A percentile compares a stretch with the other conserved stretches of the same genome.
phyloP scores from a whole-genome alignment of 1,139 yeast genomes.

The Blastobotrys serpentis region DNA sequence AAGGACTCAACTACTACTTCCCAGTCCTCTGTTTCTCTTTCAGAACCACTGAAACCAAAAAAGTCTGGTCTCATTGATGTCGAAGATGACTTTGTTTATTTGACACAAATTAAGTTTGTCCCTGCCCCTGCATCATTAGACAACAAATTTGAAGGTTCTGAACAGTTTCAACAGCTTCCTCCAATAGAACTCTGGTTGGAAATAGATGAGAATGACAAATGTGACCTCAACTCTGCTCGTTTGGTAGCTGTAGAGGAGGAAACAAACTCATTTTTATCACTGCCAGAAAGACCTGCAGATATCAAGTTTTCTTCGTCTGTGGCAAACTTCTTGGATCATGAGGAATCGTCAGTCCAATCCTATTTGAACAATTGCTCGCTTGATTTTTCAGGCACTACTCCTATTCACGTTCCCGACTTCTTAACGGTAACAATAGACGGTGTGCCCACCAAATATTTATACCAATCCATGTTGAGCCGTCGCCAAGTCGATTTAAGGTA shows the following conservation, averaged over 20 bases:
- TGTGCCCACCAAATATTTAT: slow-evolving; percentile 43
- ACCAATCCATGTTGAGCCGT: slow-evolving; percentile 45
- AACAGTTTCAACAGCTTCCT: slow-evolving; percentile 41
- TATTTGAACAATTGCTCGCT: slow-evolving; percentile 45
- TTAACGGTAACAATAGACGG: slow-evolving; percentile 44
- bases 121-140: slow-evolving; percentile 44
- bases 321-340: slow-evolving; percentile 40
- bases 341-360: slow-evolving; percentile 32
- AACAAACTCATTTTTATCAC: slow-evolving; percentile 43
- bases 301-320: slow-evolving; percentile 47
- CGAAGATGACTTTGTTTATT: slow-evolving; percentile 43
- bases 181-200: slow-evolving; percentile 58
- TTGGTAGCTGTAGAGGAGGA: slow-evolving; percentile 52
- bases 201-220: slow-evolving; percentile 42
- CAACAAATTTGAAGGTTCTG: slow-evolving; percentile 16
- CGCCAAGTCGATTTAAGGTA: slow-evolving; percentile 48
- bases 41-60: slow-evolving; percentile 2
- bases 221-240: slow-evolving; percentile 45
- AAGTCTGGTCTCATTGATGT: slow-evolving; percentile 16
- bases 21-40: not conserved
- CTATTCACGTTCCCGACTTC: slow-evolving; percentile 42
- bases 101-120: slow-evolving; percentile 49
- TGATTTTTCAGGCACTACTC: slow-evolving; percentile 44
- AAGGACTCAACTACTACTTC: slow-evolving; percentile 10
- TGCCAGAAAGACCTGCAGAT: slow-evolving; percentile 47